These are phyloP conservation scores for Chrysoporthe deuterocubensis DNA, from an alignment of 2,329 filamentous ascomycete species.

Conservation along the genomic window DNA sequence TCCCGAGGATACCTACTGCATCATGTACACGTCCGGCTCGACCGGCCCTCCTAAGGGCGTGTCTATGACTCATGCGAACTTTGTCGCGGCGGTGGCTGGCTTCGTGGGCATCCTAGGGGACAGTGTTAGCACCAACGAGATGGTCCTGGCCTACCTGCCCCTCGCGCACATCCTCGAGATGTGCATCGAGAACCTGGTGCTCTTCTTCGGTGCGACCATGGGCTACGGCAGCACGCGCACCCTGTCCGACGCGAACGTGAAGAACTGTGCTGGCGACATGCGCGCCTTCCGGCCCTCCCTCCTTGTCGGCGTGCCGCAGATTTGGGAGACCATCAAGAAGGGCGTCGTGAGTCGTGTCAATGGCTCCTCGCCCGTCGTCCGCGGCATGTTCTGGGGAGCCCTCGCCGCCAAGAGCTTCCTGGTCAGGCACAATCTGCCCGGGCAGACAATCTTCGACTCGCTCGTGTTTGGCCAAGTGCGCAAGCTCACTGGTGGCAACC, in stretches of 20 bases:
- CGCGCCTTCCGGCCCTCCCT: constrained; percentile 87
- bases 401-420: constrained; percentile 64
- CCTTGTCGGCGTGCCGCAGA: constrained; percentile 90
- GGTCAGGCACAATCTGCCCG: constrained; percentile 63
- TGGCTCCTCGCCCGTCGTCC: constrained; percentile 68
- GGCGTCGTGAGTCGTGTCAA: constrained; percentile 83
- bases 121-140: constrained; percentile 77
- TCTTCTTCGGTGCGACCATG: constrained; percentile 89
- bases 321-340: constrained; percentile 98
- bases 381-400: constrained; percentile 76
- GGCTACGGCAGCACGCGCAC: constrained; percentile 93
- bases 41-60: constrained; percentile 91
- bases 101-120: constrained; percentile 77
- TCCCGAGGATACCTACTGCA: constrained; percentile 79
- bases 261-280: constrained; percentile 92
- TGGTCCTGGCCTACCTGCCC: constrained; percentile 87
- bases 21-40: constrained; percentile 87
- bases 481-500: constrained; percentile 82
- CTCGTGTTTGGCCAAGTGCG: constrained; percentile 92
- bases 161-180: constrained; percentile 97
- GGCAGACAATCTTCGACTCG: constrained; percentile 72
- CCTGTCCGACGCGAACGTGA: constrained; percentile 81
- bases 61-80: constrained; percentile 77
- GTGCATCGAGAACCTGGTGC: constrained; percentile 87
- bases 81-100: constrained; percentile 83